A percentile compares a stretch with the other conserved stretches of the same genome.
Evolutionary conservation across 2,329 filamentous ascomycete genomes (phyloP).

Genomic region (Claviceps capensis): DNA sequence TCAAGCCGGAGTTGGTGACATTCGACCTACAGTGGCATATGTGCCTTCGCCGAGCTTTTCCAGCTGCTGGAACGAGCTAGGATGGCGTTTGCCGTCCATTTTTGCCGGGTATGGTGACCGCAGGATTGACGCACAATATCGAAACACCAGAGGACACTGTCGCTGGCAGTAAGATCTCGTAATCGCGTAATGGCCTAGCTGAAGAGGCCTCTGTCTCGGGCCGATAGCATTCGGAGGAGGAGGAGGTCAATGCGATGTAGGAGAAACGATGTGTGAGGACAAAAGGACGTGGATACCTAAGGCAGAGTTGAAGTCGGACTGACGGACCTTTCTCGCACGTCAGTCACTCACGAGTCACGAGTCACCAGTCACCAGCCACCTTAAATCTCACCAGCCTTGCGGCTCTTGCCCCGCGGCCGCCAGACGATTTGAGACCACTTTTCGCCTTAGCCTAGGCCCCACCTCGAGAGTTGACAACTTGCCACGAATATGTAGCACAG

Average conservation of each 20-base stretch:
- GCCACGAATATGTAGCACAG: no score
- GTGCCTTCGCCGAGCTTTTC: conserved; percentile 98
- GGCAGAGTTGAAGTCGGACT: background rate
- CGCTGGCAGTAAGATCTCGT: background rate
- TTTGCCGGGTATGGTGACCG: conserved; percentile 9
- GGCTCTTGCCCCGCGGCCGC: background rate
- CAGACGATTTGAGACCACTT: no score
- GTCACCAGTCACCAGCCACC: no score
- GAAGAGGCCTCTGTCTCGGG: background rate
- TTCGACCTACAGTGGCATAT: conserved; percentile 66
- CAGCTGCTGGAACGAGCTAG: conserved; percentile 96
- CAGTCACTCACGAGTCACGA: no score
- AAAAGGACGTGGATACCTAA: background rate
- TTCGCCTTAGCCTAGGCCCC: no score
- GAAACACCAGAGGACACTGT: no score
- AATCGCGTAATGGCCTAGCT: background rate
- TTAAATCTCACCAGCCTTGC: background rate
- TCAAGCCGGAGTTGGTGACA: background rate
- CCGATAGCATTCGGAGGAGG: background rate
- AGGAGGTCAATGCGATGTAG: no score
- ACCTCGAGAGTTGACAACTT: no score
- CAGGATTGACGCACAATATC: background rate
- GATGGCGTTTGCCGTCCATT: conserved; percentile 89
- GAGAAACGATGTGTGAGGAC: background rate
- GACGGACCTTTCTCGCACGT: background rate